These are phyloP conservation scores for Sistotremastrum niveocremeum DNA, from an alignment of 768 basidiomycete species.

Conservation along the genomic window DNA sequence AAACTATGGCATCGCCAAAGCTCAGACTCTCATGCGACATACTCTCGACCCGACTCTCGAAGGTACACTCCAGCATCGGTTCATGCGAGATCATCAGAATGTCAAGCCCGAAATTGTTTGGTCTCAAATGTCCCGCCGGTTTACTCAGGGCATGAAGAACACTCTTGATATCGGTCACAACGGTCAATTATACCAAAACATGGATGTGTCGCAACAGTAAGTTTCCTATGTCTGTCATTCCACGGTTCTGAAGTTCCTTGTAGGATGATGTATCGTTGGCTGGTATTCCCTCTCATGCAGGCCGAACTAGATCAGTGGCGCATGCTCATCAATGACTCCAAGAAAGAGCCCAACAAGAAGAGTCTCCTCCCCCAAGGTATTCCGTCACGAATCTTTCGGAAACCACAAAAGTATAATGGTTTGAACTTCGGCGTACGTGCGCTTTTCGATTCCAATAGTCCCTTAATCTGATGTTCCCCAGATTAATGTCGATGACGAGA, in stretches of 20 bases:
- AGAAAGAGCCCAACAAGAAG: slow-evolving; percentile 15
- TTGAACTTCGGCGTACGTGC: no score
- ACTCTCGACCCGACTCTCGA: slow-evolving; percentile 15
- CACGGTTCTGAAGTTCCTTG: not conserved
- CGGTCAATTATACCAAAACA: slow-evolving; percentile 5
- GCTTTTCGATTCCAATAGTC: no score
- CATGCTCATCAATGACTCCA: slow-evolving; percentile 10
- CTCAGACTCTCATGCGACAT: slow-evolving; percentile 26
- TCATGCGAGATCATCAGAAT: slow-evolving; percentile 22
- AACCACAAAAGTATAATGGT: slow-evolving; percentile 16
- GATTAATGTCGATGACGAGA: no score
- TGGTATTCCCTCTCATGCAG: slow-evolving; percentile 30
- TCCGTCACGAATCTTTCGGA: slow-evolving; percentile 20
- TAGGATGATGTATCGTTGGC: slow-evolving; percentile 28
- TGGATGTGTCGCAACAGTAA: not conserved
- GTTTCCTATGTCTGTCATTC: no score
- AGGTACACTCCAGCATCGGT: slow-evolving; percentile 3
- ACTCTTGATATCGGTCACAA: slow-evolving; percentile 20
- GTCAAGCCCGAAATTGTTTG: slow-evolving; percentile 30
- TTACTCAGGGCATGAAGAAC: slow-evolving; percentile 23
- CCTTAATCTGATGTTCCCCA: no score
- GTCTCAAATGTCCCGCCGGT: slow-evolving; percentile 19
- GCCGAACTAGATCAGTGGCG: slow-evolving; percentile 21
- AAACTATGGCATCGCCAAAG: slow-evolving; percentile 33
- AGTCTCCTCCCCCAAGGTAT: slow-evolving; percentile 28